Evolutionary conservation across 768 basidiomycete species (phyloP).

Genomic region (Pleurotus giganteus): DNA sequence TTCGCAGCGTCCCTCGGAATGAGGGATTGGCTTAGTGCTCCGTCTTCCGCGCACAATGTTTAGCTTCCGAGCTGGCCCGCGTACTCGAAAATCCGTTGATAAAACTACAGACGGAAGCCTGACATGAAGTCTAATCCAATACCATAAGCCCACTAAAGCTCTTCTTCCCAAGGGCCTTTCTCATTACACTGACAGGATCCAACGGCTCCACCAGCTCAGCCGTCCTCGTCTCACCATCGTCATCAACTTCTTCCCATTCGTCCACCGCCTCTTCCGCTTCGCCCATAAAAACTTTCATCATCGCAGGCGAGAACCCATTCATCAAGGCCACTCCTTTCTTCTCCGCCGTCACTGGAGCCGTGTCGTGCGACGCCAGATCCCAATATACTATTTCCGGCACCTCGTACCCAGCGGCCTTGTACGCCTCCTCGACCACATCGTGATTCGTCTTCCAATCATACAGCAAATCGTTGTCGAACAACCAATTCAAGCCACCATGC

Average conservation of each 20-base stretch:
- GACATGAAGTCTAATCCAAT: too few relatives aligned
- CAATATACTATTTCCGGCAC: constrained; percentile 75
- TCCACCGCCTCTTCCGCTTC: constrained; percentile 40
- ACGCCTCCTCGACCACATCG: constrained; percentile 52
- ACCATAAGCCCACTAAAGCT: constrained; percentile 59
- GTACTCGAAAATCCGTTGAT: too few relatives aligned
- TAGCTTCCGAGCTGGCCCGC: too few relatives aligned
- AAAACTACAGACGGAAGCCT: too few relatives aligned
- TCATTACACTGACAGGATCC: constrained; percentile 43
- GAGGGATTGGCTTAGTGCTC: too few relatives aligned
- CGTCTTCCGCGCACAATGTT: too few relatives aligned
- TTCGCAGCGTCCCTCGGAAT: too few relatives aligned
- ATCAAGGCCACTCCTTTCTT: constrained; percentile 64
- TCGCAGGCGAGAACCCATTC: constrained; percentile 67
- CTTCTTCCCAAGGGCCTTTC: constrained; percentile 42
- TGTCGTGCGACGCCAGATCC: constrained; percentile 43
- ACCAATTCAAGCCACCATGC: too few relatives aligned
- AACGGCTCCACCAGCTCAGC: constrained; percentile 29
- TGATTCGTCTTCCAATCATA: constrained; percentile 61
- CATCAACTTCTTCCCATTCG: constrained; percentile 34
- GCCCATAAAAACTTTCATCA: constrained; percentile 74
- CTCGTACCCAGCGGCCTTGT: constrained; percentile 61
- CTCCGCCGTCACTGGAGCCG: constrained; percentile 49
- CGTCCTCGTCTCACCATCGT: constrained; percentile 25
- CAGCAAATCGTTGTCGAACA: too few relatives aligned